phyloP scores from a whole-genome alignment of 352 stramenopile genomes.

The Phytopythium aichiense region DNA sequence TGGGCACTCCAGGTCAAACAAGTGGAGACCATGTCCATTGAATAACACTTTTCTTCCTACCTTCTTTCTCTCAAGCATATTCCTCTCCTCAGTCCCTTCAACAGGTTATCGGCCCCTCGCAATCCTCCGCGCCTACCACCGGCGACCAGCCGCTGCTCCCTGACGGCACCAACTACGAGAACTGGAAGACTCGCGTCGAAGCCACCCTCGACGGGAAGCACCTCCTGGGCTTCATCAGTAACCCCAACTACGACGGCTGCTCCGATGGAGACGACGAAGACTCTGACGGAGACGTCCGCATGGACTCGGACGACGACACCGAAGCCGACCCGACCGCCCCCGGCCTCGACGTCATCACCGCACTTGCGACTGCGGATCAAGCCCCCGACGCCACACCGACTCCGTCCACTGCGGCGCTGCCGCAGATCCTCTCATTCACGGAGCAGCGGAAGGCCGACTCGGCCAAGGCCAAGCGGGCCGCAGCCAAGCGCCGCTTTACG shows the following conservation, averaged over 20 bases:
- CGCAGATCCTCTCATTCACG: constrained; percentile 5
- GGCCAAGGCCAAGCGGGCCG: constrained; percentile 8
- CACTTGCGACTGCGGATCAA: background rate
- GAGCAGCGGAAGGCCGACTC: constrained; percentile 1
- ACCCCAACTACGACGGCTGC: background rate
- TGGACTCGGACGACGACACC: background rate
- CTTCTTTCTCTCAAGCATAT: too few species aligned
- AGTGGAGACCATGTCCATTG: too few species aligned
- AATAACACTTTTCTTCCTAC: too few species aligned
- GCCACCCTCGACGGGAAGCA: too few species aligned
- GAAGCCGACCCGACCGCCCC: background rate
- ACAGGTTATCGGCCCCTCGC: too few species aligned
- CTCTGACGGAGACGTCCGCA: constrained; percentile 1
- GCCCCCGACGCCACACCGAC: background rate
- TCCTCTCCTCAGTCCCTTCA: too few species aligned
- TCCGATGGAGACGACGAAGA: constrained; percentile 3
- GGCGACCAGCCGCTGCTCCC: too few species aligned
- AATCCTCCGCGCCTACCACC: too few species aligned
- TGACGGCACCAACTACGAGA: too few species aligned
- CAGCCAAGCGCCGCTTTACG: constrained; percentile 4
- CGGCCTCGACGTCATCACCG: background rate
- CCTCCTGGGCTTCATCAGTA: too few species aligned
- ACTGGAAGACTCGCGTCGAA: too few species aligned
- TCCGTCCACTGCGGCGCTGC: background rate
- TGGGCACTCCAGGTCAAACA: too few species aligned